A percentile compares a stretch with the other conserved stretches of the same genome.
phyloP scores from a whole-genome alignment of 495 filamentous ascomycete genomes.

The Lichina pygmaea region DNA sequence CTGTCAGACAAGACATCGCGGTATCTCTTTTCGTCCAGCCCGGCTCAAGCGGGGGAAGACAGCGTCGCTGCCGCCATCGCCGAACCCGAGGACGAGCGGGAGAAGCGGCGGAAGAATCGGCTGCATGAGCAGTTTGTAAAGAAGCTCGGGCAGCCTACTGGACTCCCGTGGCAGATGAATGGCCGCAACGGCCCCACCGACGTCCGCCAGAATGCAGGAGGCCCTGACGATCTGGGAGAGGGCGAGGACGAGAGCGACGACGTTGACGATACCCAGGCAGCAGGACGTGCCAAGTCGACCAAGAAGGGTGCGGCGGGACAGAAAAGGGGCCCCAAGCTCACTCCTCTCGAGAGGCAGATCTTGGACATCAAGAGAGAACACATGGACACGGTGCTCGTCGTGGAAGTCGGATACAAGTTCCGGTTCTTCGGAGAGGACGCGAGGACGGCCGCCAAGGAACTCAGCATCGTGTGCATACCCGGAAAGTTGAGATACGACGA shows the following conservation, averaged over 20 bases:
- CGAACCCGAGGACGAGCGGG: conserved; percentile 22
- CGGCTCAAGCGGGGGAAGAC: conserved; percentile 4
- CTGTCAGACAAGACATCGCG: conserved; percentile 16
- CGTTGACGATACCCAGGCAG: background rate
- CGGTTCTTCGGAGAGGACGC: conserved; percentile 97
- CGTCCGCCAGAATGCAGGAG: conserved; percentile 21
- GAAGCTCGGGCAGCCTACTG: conserved; percentile 65
- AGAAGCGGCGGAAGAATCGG: conserved; percentile 28
- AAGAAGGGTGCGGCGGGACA: conserved; percentile 38
- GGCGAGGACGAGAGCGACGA: conserved; percentile 11
- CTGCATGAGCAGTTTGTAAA: conserved; percentile 72
- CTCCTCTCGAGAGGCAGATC: conserved; percentile 80
- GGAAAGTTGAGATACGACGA: conserved; percentile 91
- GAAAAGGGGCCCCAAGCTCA: conserved; percentile 48
- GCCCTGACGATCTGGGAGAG: conserved; percentile 31
- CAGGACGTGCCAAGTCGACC: conserved; percentile 16
- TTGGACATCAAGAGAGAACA: conserved; percentile 83
- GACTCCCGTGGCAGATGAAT: conserved; percentile 35
- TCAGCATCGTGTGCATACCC: conserved; percentile 90
- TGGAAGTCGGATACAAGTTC: conserved; percentile 97
- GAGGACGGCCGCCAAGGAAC: conserved; percentile 61
- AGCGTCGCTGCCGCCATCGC: conserved; percentile 7
- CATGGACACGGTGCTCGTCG: conserved; percentile 64
- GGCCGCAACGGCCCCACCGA: conserved; percentile 16
- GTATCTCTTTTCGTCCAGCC: conserved; percentile 15